Evolutionary conservation across 2,329 filamentous ascomycete species (phyloP).

Genomic region (Paracamarosporium sp.): DNA sequence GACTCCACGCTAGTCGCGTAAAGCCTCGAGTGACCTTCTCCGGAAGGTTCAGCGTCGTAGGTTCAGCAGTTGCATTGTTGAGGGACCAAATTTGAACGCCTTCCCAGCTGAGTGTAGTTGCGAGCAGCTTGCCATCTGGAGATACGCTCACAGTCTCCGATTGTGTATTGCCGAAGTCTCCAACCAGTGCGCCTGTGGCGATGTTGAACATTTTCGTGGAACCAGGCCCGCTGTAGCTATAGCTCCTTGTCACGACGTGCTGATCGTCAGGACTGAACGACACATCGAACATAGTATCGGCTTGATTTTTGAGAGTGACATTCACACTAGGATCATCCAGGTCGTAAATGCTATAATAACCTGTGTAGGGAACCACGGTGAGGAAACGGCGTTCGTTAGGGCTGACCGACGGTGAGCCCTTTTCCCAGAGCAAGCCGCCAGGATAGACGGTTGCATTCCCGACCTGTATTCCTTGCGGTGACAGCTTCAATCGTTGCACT

Average conservation of each 20-base stretch:
- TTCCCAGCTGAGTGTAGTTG: background rate
- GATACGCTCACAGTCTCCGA: conserved; percentile 1
- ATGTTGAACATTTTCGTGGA: background rate
- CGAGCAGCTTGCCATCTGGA: conserved; percentile 1
- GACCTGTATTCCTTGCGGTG: background rate
- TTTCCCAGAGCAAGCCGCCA: background rate
- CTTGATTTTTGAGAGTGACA: background rate
- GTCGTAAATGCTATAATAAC: background rate
- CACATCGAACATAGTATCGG: background rate
- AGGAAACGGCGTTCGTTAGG: background rate
- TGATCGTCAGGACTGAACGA: background rate
- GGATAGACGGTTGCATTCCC: background rate
- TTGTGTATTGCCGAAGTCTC: background rate
- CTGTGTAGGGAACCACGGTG: background rate
- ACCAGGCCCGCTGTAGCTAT: background rate
- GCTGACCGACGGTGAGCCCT: background rate
- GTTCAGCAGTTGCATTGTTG: background rate
- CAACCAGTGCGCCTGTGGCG: background rate
- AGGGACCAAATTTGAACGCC: background rate
- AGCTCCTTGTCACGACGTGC: background rate
- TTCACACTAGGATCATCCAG: background rate
- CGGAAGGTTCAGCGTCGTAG: background rate
- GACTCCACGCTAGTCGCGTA: background rate
- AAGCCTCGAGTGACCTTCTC: background rate
- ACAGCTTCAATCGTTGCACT: background rate